A percentile compares a stretch with the other conserved stretches of the same genome.
These are phyloP conservation scores for Chenopodium quinoa DNA, from an alignment of 148 eudicot species.

Conservation along the genomic window DNA sequence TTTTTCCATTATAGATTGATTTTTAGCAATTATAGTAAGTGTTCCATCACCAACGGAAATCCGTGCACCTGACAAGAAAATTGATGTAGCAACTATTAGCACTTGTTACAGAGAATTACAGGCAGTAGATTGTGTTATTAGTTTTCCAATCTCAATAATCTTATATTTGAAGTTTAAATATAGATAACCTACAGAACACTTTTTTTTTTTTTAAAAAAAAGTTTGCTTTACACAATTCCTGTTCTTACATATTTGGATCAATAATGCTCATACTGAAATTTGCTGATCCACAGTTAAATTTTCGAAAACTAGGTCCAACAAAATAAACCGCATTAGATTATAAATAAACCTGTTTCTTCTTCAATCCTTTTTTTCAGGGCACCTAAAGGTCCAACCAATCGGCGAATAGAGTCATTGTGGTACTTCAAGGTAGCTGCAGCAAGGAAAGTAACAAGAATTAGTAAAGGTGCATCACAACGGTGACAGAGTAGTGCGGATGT, in stretches of 20 bases:
- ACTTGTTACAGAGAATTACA: neutral
- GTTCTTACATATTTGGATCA: too few species aligned
- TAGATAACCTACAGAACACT: too few species aligned
- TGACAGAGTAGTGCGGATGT: neutral
- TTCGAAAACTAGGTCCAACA: neutral
- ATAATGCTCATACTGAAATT: neutral
- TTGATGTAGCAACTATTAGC: slow-evolving; percentile 9
- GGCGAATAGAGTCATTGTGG: slow-evolving; percentile 78
- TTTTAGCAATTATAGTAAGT: slow-evolving; percentile 74
- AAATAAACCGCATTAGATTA: neutral
- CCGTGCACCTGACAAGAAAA: slow-evolving; percentile 54
- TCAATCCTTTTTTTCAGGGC: slow-evolving; percentile 80
- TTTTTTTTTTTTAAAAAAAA: too few species aligned
- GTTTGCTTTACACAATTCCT: too few species aligned
- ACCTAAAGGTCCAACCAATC: slow-evolving; percentile 86
- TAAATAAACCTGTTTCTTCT: slow-evolving; percentile 70
- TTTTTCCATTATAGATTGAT: slow-evolving; percentile 69
- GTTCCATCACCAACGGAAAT: slow-evolving; percentile 85
- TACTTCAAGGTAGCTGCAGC: slow-evolving; percentile 71
- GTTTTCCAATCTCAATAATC: too few species aligned
- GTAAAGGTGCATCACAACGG: slow-evolving; percentile 6
- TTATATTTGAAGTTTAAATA: too few species aligned
- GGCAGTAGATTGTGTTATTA: neutral
- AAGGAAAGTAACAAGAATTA: slow-evolving; percentile 1
- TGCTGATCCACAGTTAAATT: neutral